These are phyloP conservation scores for Tricholoma saponaceum DNA, from an alignment of 768 basidiomycete genomes.

Conservation along the genomic window DNA sequence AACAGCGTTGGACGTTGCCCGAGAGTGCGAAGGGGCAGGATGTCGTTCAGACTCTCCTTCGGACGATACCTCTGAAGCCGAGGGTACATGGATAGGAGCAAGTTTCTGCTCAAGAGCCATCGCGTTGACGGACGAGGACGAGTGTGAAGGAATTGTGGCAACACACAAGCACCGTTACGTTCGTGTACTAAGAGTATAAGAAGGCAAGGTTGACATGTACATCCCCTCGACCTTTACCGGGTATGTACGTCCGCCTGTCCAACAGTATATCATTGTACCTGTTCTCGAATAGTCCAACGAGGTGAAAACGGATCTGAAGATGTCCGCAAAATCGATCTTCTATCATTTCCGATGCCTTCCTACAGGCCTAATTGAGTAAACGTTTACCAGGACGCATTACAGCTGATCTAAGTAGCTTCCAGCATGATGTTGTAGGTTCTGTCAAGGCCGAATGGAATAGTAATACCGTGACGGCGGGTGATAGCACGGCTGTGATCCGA, in stretches of 20 bases:
- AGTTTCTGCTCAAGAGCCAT: constrained; percentile 27
- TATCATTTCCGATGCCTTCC: constrained; percentile 19
- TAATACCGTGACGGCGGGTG: neutral
- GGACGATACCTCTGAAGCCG: constrained; percentile 17
- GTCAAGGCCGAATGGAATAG: constrained; percentile 5
- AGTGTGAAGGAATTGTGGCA: constrained; percentile 1
- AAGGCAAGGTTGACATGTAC: constrained; percentile 17
- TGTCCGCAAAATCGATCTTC: constrained; percentile 22
- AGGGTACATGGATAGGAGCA: constrained; percentile 24
- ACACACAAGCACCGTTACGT: constrained; percentile 11
- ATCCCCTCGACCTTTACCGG: constrained; percentile 22
- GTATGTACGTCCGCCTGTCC: constrained; percentile 14
- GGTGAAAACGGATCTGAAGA: constrained; percentile 16
- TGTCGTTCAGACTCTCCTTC: constrained; percentile 26
- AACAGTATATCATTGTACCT: constrained; percentile 22
- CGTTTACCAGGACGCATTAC: constrained; percentile 5
- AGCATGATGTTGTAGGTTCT: constrained; percentile 10
- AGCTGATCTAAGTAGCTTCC: neutral
- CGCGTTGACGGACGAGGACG: neutral
- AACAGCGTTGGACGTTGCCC: constrained; percentile 26
- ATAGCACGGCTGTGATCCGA: neutral
- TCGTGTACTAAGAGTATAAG: constrained; percentile 29
- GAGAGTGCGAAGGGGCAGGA: constrained; percentile 26
- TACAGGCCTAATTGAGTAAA: constrained; percentile 8
- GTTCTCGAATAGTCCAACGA: constrained; percentile 18